Evolutionary conservation across 2,329 filamentous ascomycete species (phyloP).

Genomic region (Calonectria hawksworthii): DNA sequence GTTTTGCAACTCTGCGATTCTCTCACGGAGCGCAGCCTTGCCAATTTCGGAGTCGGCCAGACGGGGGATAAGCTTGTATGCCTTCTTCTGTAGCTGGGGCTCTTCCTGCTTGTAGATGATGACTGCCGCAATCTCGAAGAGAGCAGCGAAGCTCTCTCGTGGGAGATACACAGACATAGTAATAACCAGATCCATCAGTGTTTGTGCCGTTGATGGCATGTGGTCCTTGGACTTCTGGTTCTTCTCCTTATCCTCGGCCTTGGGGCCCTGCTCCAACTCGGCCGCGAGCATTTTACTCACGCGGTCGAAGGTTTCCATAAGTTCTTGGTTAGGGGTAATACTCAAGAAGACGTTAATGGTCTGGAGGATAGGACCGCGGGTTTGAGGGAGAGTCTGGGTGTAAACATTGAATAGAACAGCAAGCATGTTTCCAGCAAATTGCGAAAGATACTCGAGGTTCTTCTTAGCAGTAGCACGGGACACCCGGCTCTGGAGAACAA

Average conservation of each 20-base stretch:
- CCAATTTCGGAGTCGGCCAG: conserved; percentile 86
- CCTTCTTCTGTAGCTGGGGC: conserved; percentile 97
- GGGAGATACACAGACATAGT: conserved; percentile 96
- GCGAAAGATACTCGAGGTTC: conserved; percentile 85
- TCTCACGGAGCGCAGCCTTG: conserved; percentile 79
- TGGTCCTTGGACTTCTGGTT: conserved; percentile 72
- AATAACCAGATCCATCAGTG: conserved; percentile 95
- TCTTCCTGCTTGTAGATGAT: conserved; percentile 87
- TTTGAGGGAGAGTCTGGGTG: conserved; percentile 94
- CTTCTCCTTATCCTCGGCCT: conserved; percentile 74
- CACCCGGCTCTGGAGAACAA: conserved; percentile 84
- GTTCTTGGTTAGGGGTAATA: conserved; percentile 82
- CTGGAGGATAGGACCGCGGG: conserved; percentile 89
- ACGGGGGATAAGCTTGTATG: conserved; percentile 96
- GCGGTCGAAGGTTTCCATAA: conserved; percentile 89
- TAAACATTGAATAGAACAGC: conserved; percentile 99
- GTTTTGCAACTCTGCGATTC: conserved; percentile 84
- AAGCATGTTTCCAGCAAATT: conserved; percentile 88
- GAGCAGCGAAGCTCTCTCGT: conserved; percentile 82
- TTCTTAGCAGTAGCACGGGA: conserved; percentile 80
- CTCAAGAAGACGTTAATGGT: conserved; percentile 96
- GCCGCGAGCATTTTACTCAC: conserved; percentile 87
- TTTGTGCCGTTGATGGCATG: conserved; percentile 94
- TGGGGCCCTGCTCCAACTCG: conserved; percentile 70
- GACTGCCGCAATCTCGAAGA: conserved; percentile 89